A percentile compares a stretch with the other conserved stretches of the same genome.
These are phyloP conservation scores for Sphagnum tenellum DNA, from an alignment of 225 moss, liverwort and hornwort genomes.

Conservation along the genomic window DNA sequence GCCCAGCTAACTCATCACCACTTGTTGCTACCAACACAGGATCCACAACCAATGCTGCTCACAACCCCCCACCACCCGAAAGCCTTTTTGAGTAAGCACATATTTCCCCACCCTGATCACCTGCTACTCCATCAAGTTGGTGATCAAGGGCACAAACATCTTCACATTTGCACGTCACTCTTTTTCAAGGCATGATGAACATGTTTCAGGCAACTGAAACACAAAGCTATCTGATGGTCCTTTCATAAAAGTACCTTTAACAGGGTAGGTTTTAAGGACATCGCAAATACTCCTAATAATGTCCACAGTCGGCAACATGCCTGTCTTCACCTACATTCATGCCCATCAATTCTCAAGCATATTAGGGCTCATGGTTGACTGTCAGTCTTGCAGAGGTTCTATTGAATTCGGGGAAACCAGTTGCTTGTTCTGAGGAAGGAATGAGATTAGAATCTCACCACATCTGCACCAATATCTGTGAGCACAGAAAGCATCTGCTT, in stretches of 20 bases:
- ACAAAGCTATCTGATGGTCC: no score
- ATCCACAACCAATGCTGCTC: slow-evolving; percentile 85
- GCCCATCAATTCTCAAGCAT: no score
- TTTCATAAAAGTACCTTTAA: slow-evolving; percentile 56
- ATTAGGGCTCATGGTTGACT: no score
- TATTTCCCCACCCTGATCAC: no score
- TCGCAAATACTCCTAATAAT: slow-evolving; percentile 69
- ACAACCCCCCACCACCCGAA: slow-evolving; percentile 6
- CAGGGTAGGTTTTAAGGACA: slow-evolving; percentile 51
- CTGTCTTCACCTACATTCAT: slow-evolving; percentile 78
- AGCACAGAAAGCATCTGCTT: slow-evolving; percentile 75
- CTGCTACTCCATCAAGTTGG: no score
- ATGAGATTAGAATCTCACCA: slow-evolving; percentile 35
- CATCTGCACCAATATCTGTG: slow-evolving; percentile 84
- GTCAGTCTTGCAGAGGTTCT: no score
- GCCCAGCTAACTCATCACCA: slow-evolving; percentile 79
- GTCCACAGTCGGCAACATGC: slow-evolving; percentile 77
- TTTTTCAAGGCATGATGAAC: no score
- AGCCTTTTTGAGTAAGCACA: no score
- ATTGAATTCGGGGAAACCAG: neutral
- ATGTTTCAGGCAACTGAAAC: no score
- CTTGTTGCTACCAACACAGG: slow-evolving; percentile 91
- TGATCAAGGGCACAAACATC: no score
- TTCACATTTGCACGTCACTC: no score
- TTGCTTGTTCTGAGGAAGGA: neutral